Base-by-base conservation (phyloP, 768 basidiomycete species). In the Mycena rebaudengoi region DNA sequence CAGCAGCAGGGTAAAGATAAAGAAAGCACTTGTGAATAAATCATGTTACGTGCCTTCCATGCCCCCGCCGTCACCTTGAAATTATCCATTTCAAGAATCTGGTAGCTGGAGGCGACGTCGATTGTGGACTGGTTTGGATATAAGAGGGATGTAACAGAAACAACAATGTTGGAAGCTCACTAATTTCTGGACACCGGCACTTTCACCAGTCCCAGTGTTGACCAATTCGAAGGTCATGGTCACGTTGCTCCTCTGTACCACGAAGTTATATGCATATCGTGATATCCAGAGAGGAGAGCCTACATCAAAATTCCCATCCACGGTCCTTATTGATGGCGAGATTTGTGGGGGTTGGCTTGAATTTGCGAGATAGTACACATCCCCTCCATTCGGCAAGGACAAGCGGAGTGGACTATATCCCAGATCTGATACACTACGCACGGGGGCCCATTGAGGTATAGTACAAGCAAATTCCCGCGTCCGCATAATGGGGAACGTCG, bases 161-260 rank as follows among this genome's bases (percentile, higher is more conserved):
- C n/a, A n/a, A n/a, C n/a, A n/a, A n/a, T n/a, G n/a, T n/a, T 44
- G 32, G 55, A 21, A 33, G 32, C 60, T 18, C 25, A 62, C 60
- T 8, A 62, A 5, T 5, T 26, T 45, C 11, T 23, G 51, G 5
- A 35, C 40, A 2, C 60, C 50, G 7, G 43, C 43, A 45, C 40
- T 48, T 25, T 62, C 29, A 16, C 29, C 18, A 4, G 43, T 45
- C 2, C 14, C 37, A 5, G 43, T 45, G 7, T 54, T 18, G n/a
- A 62, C 52, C 18, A 62, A 26, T 51, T 62, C 51, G 43, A 54
- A 35, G 1, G 51, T 61, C 60, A 52, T 60, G 5, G 13, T 8
- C 2, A 60, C 10, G 28, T 11, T 33, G 25, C 46, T n/a, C n/a
- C n/a, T n/a, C n/a, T n/a, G n/a, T n/a, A n/a, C n/a, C n/a, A n/a